A percentile compares a stretch with the other conserved stretches of the same genome.
Evolutionary conservation across 768 basidiomycete genomes (phyloP).

Genomic region (Pluteus cervinus): DNA sequence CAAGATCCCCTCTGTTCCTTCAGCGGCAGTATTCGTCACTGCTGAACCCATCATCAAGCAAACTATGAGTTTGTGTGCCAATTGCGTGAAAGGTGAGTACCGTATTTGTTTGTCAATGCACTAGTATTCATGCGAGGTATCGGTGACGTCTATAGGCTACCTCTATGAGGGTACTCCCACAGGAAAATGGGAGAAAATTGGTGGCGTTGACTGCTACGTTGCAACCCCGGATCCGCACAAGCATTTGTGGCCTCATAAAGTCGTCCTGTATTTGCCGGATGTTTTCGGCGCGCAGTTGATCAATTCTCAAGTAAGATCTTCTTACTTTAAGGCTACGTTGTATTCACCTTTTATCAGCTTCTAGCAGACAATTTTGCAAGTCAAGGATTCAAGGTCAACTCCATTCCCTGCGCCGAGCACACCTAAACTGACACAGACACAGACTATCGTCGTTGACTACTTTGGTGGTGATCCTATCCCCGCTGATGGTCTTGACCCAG

Average conservation of each 20-base stretch:
- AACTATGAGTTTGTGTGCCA: conserved; percentile 53
- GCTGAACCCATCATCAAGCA: no score
- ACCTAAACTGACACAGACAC: not conserved
- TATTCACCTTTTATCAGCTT: conserved; percentile 19
- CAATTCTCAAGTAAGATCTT: conserved; percentile 37
- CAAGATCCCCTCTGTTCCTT: no score
- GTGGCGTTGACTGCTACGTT: conserved; percentile 45
- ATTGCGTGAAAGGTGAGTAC: conserved; percentile 47
- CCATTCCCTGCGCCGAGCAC: conserved; percentile 1
- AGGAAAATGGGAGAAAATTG: conserved; percentile 45
- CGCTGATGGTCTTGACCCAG: conserved; percentile 25
- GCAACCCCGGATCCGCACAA: conserved; percentile 52
- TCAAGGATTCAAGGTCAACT: conserved; percentile 44
- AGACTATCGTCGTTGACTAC: conserved; percentile 37
- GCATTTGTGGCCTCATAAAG: no score
- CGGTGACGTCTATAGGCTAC: not conserved
- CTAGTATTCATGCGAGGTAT: not conserved
- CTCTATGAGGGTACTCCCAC: not conserved
- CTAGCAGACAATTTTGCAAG: conserved; percentile 37
- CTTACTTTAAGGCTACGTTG: not conserved
- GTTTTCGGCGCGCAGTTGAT: conserved; percentile 41
- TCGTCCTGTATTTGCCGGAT: conserved; percentile 48
- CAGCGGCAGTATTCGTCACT: no score
- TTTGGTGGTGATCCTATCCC: conserved; percentile 36
- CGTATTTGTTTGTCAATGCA: not conserved